Percentiles rank a stretch among this genome's conserved stretches.
Evolutionary conservation across 2,329 filamentous ascomycete species (phyloP).

Genomic region (Calycina herbarum): DNA sequence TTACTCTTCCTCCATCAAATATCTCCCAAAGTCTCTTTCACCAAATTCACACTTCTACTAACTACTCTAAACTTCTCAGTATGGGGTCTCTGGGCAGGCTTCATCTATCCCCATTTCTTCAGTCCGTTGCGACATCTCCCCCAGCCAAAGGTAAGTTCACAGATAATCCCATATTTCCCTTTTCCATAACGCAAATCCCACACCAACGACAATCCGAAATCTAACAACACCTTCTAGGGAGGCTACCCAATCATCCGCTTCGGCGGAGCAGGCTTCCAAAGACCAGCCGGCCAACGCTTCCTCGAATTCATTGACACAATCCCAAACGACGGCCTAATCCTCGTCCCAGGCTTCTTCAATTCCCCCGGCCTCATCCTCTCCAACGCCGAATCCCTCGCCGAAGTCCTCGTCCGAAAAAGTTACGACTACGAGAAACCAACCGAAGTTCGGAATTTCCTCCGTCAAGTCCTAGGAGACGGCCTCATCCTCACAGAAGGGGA

Average conservation of each 20-base stretch:
- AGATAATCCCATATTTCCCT: too few species aligned
- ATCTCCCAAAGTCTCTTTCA: conserved; percentile 18
- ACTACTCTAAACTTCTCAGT: conserved; percentile 15
- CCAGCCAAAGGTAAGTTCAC: conserved; percentile 23
- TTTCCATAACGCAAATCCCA: too few species aligned
- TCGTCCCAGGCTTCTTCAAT: conserved; percentile 62
- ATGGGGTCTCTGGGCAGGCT: conserved; percentile 23
- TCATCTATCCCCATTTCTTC: conserved; percentile 27
- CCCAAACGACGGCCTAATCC: conserved; percentile 67
- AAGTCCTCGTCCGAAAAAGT: conserved; percentile 65
- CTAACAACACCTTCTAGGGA: conserved; percentile 10
- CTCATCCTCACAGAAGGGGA: conserved; percentile 75
- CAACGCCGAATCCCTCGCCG: conserved; percentile 61
- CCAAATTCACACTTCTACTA: conserved; percentile 22
- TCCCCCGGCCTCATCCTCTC: conserved; percentile 58
- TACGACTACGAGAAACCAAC: conserved; percentile 69
- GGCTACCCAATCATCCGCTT: conserved; percentile 11
- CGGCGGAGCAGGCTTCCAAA: conserved; percentile 16
- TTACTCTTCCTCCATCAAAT: conserved; percentile 23
- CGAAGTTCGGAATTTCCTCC: conserved; percentile 54
- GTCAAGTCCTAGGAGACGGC: conserved; percentile 66
- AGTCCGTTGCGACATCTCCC: conserved; percentile 29
- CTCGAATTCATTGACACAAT: conserved; percentile 49
- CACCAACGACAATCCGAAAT: too few species aligned
- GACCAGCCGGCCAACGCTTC: conserved; percentile 22